Percentiles rank a stretch among this genome's conserved stretches.
phyloP scores from a whole-genome alignment of 202 grass and related monocot species.

The Miscanthus sacchariflorus region DNA sequence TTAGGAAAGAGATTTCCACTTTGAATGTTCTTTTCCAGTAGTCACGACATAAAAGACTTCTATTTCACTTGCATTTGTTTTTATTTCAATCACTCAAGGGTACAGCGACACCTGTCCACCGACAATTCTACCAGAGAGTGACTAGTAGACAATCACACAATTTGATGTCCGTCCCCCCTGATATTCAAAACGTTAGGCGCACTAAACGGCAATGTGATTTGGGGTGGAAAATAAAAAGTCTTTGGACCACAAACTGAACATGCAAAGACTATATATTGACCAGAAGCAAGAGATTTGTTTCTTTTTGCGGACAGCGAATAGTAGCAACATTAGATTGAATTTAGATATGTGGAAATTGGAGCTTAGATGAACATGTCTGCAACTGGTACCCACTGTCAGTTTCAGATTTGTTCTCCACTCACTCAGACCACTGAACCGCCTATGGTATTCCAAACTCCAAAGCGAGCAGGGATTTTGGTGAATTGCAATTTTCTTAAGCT shows the following conservation, averaged over 20 bases:
- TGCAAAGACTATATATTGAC: slow-evolving; percentile 31
- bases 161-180: slow-evolving; percentile 26
- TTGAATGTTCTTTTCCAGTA: slow-evolving; percentile 10
- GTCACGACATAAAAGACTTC: slow-evolving; percentile 17
- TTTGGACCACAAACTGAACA: slow-evolving; percentile 18
- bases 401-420: slow-evolving; percentile 14
- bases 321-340: neutral
- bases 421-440: neutral
- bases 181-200: slow-evolving; percentile 9
- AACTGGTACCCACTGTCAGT: neutral
- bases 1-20: slow-evolving; percentile 25
- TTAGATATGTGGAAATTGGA: neutral
- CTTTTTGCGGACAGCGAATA: neutral
- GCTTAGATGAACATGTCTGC: neutral
- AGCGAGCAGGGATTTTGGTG: neutral
- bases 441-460: neutral
- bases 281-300: neutral
- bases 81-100: slow-evolving; percentile 2
- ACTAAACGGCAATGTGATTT: slow-evolving; percentile 18
- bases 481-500: neutral
- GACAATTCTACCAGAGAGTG: neutral
- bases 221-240: neutral
- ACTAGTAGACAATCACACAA: slow-evolving; percentile 11
- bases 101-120: slow-evolving; percentile 35
- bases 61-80: neutral